Evolutionary conservation across 2,329 filamentous ascomycete species (phyloP).

Genomic region (Aspergillus nomiae): DNA sequence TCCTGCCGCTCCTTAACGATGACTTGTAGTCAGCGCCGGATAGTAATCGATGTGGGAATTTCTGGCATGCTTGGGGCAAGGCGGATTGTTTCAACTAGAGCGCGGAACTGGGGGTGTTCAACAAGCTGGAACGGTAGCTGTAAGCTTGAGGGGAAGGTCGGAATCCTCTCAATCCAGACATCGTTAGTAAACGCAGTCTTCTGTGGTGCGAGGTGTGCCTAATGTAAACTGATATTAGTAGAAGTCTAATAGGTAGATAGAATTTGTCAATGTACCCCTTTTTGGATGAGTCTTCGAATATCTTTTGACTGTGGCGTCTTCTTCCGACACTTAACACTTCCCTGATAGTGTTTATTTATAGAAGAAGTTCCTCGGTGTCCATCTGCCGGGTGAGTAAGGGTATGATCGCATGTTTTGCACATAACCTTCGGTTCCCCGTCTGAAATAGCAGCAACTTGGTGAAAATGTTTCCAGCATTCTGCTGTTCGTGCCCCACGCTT

Average conservation of each 20-base stretch:
- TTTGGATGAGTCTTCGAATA: conserved; percentile 1
- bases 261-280: neutral
- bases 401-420: conserved; percentile 1
- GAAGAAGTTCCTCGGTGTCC: neutral
- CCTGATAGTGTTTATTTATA: neutral
- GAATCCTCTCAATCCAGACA: neutral
- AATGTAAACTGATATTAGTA: conserved; percentile 3
- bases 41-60: neutral
- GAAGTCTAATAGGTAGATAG: neutral
- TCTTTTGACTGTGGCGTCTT: neutral
- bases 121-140: conserved; percentile 2
- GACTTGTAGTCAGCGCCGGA: neutral
- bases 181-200: neutral
- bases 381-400: neutral
- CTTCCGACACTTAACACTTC: conserved; percentile 4
- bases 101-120: neutral
- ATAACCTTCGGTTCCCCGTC: conserved; percentile 1
- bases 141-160: neutral
- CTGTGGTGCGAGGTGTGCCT: neutral
- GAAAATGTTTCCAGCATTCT: neutral
- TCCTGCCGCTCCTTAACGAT: neutral
- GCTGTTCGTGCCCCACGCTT: neutral
- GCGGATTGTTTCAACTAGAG: neutral
- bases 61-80: neutral
- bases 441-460: conserved; percentile 3